Conservation (phyloP, 177 flowering plant genomes). For the Vitis hybrid region DNA sequence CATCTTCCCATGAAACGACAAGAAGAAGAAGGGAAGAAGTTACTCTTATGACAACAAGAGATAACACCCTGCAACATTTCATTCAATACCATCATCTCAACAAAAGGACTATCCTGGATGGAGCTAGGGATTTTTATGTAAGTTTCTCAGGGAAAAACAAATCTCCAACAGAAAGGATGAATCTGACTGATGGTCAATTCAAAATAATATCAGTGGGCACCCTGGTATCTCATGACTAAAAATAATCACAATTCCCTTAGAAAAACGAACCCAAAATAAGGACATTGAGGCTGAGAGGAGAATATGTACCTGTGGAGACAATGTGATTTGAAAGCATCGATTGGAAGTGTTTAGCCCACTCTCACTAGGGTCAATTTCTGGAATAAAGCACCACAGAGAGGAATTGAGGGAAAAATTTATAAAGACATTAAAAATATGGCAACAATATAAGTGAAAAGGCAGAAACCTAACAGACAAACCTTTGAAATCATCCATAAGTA, state of each 20-base stretch:
- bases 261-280: neutral
- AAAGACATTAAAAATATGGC: neutral
- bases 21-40: no score
- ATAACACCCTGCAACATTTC: no score
- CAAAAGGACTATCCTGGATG: no score
- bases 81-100: no score
- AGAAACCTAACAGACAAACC: constrained; percentile 36
- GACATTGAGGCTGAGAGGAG: neutral
- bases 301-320: constrained; percentile 60
- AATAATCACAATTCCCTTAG: neutral
- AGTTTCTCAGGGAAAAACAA: no score
- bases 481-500: constrained; percentile 92
- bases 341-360: constrained; percentile 76
- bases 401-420: neutral
- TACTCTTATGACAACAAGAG: no score
- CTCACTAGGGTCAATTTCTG: constrained; percentile 83
- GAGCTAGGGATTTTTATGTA: no score
- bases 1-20: no score
- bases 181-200: no score
- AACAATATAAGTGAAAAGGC: neutral
- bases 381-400: constrained; percentile 12
- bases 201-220: no score
- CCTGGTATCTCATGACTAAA: no score
- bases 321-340: constrained; percentile 69
- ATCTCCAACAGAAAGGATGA: no score